These are phyloP conservation scores for Pleurotus ostreatus DNA, from an alignment of 768 basidiomycete genomes.

Conservation along the genomic window DNA sequence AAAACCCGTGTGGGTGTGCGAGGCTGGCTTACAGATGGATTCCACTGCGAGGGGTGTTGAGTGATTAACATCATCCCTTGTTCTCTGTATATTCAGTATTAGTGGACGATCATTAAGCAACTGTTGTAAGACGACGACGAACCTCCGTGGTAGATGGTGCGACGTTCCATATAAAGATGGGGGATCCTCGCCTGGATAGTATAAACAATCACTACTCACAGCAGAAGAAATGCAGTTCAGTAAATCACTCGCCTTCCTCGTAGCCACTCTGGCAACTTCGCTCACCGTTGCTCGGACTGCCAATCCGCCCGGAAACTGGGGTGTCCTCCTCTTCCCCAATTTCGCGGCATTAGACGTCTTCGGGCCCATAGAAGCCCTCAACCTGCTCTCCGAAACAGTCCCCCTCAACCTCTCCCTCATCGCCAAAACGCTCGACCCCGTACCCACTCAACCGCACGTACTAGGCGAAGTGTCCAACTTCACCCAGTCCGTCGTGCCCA, in stretches of 20 bases:
- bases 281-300: background rate
- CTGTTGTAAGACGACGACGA: no score
- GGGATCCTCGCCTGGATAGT: no score
- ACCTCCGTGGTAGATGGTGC: no score
- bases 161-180: no score
- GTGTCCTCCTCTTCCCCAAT: slow-evolving; percentile 23
- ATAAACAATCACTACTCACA: no score
- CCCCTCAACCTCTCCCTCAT: slow-evolving; percentile 24
- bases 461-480: slow-evolving; percentile 17
- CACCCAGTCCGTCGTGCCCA: slow-evolving; percentile 31
- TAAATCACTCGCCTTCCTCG: background rate
- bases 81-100: no score
- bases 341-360: slow-evolving; percentile 29
- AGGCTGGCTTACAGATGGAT: no score
- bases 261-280: background rate
- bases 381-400: slow-evolving; percentile 16
- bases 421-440: slow-evolving; percentile 21
- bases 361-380: slow-evolving; percentile 27
- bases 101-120: no score
- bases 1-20: no score
- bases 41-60: no score
- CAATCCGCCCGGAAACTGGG: slow-evolving; percentile 12
- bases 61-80: no score
- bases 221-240: no score
- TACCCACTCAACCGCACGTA: slow-evolving; percentile 19